Evolutionary conservation across 2,329 filamentous ascomycete species (phyloP).

Genomic region (Clathrospora elynae): DNA sequence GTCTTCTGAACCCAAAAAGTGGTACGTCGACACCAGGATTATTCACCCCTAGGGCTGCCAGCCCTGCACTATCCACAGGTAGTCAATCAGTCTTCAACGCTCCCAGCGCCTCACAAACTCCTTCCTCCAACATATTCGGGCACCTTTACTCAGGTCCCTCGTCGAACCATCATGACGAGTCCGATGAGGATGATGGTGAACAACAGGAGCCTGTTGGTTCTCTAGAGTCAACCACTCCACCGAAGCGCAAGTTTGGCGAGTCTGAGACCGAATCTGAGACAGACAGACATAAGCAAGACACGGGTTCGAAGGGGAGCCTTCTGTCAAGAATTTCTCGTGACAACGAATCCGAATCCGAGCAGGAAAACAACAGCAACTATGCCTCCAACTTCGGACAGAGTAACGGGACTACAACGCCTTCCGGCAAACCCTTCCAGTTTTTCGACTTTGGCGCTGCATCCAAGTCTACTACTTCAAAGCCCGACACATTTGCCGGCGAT

Average conservation of each 20-base stretch:
- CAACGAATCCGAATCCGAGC: constrained; percentile 30
- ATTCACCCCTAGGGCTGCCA: constrained; percentile 32
- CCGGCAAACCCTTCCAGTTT: constrained; percentile 30
- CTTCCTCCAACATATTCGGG: constrained; percentile 40
- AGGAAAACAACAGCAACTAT: constrained; percentile 25
- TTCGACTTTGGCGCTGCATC: constrained; percentile 41
- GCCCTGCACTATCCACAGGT: constrained; percentile 40
- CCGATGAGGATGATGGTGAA: constrained; percentile 30
- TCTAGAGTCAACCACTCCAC: constrained; percentile 23
- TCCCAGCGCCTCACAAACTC: constrained; percentile 25
- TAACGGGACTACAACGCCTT: constrained; percentile 36
- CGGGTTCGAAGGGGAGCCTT: constrained; percentile 24
- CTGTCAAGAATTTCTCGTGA: constrained; percentile 37
- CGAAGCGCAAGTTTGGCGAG: constrained; percentile 32
- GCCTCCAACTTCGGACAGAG: constrained; percentile 25
- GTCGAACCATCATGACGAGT: constrained; percentile 39
- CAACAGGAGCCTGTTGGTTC: constrained; percentile 20
- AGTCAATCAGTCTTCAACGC: constrained; percentile 42
- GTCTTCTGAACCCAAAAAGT: constrained; percentile 27
- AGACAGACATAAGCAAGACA: constrained; percentile 26
- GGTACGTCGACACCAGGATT: constrained; percentile 31
- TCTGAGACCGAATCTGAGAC: constrained; percentile 34
- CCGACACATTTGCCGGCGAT: constrained; percentile 39
- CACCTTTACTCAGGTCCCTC: constrained; percentile 43
- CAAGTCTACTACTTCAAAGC: constrained; percentile 36